A percentile compares a stretch with the other conserved stretches of the same genome.
phyloP scores from a whole-genome alignment of 108 stramenopile genomes.

The Nannochloropsis gaditana region DNA sequence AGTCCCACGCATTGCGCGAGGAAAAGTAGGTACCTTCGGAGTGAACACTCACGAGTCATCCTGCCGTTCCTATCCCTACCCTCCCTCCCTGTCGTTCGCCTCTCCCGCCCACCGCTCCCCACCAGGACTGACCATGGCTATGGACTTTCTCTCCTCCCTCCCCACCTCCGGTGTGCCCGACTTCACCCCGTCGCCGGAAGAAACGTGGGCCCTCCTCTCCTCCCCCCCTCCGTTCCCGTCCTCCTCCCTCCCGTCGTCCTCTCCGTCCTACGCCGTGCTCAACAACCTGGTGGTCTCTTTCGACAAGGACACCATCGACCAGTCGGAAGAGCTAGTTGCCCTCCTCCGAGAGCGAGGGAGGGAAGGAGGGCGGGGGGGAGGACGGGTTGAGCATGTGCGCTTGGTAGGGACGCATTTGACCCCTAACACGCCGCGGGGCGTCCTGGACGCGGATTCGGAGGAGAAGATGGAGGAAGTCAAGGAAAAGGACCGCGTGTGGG shows the following conservation, averaged over 20 bases:
- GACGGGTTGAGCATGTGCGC: background rate
- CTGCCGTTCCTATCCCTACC: background rate
- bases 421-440: conserved; percentile 35
- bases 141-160: background rate
- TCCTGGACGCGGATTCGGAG: background rate
- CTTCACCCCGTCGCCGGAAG: background rate
- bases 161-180: background rate
- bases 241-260: background rate
- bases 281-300: background rate
- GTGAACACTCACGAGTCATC: background rate
- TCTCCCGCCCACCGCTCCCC: background rate
- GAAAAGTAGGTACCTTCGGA: too few species aligned
- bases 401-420: conserved; percentile 41
- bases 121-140: background rate
- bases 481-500: background rate
- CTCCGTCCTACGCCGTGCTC: background rate
- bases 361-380: background rate
- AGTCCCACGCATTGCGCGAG: too few species aligned
- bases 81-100: background rate
- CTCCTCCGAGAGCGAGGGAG: background rate
- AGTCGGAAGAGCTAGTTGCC: background rate
- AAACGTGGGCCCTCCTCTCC: background rate
- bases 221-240: background rate
- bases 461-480: background rate
- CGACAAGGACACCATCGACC: background rate